phyloP scores from a whole-genome alignment of 1,284 basidiomycete species.

The Filobasidium uniguttulatum region DNA sequence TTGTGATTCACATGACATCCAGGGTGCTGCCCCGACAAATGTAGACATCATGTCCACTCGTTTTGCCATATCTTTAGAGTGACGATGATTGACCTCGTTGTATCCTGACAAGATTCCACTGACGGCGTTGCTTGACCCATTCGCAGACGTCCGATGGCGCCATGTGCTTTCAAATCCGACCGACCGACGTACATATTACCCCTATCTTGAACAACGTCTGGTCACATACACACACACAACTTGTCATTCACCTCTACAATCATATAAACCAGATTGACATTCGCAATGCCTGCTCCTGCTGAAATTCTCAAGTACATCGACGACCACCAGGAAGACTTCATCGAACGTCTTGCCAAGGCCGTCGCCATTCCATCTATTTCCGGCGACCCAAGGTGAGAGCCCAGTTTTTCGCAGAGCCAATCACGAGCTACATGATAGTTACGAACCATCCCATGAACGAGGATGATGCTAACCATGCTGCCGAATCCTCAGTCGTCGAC shows the following conservation, averaged over 20 bases:
- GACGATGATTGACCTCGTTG: too few relatives aligned
- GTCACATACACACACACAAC: not conserved
- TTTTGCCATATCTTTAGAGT: too few relatives aligned
- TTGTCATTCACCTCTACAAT: not conserved
- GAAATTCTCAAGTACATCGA: conserved; percentile 54
- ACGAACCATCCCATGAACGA: not conserved
- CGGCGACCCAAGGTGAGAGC: conserved; percentile 32
- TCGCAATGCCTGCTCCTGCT: conserved; percentile 32
- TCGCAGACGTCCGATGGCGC: too few relatives aligned
- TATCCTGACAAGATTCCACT: too few relatives aligned
- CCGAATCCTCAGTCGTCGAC: conserved; percentile 42
- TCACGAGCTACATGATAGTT: not conserved
- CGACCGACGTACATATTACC: too few relatives aligned
- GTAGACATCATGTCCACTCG: too few relatives aligned
- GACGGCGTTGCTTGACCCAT: too few relatives aligned
- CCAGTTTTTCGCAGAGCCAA: not conserved
- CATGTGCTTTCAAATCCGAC: too few relatives aligned
- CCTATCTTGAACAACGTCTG: not conserved
- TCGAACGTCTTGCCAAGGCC: conserved; percentile 63
- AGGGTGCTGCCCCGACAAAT: too few relatives aligned
- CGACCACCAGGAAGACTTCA: conserved; percentile 55
- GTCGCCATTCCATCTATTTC: conserved; percentile 67
- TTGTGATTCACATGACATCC: too few relatives aligned
- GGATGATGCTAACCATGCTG: not conserved
- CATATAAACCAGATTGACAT: not conserved